Conservation (phyloP, 83 land plant genomes). For the Larix sibirica region DNA sequence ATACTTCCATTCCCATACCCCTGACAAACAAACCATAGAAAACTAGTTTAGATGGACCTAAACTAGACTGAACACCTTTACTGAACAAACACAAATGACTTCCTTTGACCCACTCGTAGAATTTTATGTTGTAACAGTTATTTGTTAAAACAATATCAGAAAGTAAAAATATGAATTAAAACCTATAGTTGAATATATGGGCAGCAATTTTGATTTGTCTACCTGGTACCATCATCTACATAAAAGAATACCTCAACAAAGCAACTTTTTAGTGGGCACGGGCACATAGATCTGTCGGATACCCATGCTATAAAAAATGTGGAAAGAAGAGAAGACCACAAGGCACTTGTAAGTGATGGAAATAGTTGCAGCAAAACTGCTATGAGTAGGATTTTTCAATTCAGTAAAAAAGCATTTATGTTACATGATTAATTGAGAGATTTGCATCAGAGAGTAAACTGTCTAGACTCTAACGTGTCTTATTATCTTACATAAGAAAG, state of each 20-base stretch:
- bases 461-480: too few relatives aligned
- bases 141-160: neutral
- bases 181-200: neutral
- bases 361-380: neutral
- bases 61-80: neutral
- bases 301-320: neutral
- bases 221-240: neutral
- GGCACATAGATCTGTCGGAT: neutral
- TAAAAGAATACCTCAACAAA: neutral
- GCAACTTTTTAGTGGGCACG: neutral
- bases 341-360: neutral
- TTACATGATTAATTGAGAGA: too few relatives aligned
- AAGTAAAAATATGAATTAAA: neutral
- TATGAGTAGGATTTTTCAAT: too few relatives aligned
- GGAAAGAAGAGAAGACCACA: neutral
- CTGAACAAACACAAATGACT: neutral
- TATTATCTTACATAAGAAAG: too few relatives aligned
- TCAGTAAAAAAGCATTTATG: too few relatives aligned
- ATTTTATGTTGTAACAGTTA: neutral
- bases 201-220: neutral
- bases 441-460: too few relatives aligned
- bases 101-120: neutral
- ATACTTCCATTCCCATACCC: slow-evolving; percentile 99
- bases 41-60: neutral
- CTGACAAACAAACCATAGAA: slow-evolving; percentile 30